Conservation (phyloP, 2,329 filamentous ascomycete species). For the Ustulina deusta region DNA sequence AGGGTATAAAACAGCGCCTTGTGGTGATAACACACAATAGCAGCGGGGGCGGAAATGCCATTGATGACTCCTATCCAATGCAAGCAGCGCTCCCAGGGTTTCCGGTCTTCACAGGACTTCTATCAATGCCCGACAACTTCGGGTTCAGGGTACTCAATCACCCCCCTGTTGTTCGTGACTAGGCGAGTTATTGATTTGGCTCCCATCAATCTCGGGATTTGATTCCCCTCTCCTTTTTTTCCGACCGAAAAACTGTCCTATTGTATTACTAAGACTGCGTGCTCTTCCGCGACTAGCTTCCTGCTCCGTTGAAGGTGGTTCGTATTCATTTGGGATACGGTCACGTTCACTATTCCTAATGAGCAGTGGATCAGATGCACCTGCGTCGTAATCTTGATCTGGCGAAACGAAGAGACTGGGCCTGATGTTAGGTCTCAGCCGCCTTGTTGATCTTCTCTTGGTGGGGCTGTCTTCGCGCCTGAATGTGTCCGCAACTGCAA, state of each 20-base stretch:
- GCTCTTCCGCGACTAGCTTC: slow-evolving; percentile 51
- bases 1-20: slow-evolving; percentile 32
- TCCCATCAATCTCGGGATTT: slow-evolving; percentile 44
- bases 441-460: slow-evolving; percentile 58
- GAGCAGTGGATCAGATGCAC: slow-evolving; percentile 43
- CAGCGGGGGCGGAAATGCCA: slow-evolving; percentile 36
- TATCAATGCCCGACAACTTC: slow-evolving; percentile 9
- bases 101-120: slow-evolving; percentile 10
- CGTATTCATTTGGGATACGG: slow-evolving; percentile 42
- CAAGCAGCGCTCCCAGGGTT: slow-evolving; percentile 34
- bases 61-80: slow-evolving; percentile 50
- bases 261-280: slow-evolving; percentile 56
- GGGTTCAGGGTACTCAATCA: slow-evolving; percentile 20
- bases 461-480: slow-evolving; percentile 58
- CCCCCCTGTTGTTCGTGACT: slow-evolving; percentile 20
- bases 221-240: slow-evolving; percentile 48
- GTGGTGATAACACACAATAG: slow-evolving; percentile 16
- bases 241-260: slow-evolving; percentile 53
- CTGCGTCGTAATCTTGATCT: slow-evolving; percentile 48
- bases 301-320: slow-evolving; percentile 25
- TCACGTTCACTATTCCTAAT: slow-evolving; percentile 36
- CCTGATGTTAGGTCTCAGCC: slow-evolving; percentile 63
- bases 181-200: slow-evolving; percentile 30
- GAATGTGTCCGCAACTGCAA: slow-evolving; percentile 68
- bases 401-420: slow-evolving; percentile 67